Base-by-base conservation (phyloP, 2,329 filamentous ascomycete species). In the Aspergillus carbonarius region DNA sequence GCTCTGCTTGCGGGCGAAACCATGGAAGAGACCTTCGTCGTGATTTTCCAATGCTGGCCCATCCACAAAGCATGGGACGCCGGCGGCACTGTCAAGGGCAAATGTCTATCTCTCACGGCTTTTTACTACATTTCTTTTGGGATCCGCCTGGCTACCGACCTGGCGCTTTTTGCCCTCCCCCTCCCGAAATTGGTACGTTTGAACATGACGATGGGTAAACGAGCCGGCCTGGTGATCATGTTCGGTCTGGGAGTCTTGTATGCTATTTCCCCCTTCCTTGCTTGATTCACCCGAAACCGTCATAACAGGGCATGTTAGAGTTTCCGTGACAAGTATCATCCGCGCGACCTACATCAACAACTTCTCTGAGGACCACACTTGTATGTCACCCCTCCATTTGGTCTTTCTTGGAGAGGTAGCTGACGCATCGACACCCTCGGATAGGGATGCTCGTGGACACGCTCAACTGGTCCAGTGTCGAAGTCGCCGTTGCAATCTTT, bases 1-100 rank as follows among this genome's bases (percentile, higher is more conserved):
- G 54, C 23, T 17, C 50, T 66, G 5, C 30, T 89, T 80, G 66
- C 89, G 83, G 1, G 85, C 80, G 70, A 87, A 88, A 0, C 86
- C 83, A 70, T 89, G 88, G 4, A 91, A 83, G 1, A 92, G 87
- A n/a, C 89, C 88, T 37, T 89, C 85, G 68, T 93, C 88, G 12
- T 84, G 81, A 54, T 64, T 10, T 64, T 64, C 40, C 62, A 64
- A 44, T 64, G 62, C 46, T 56, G 48, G 4, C 62, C 62, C 4
- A 37, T 64, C 23, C 49, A 54, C 15, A 64, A 64, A 23, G 52
- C 58, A 12, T 58, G 60, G 54, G 52, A 62, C 47, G 32, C 55
- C 9, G 55, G 25, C 4, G 37, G n/a, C 17, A 32, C 10, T 8
- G 52, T 57, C 8, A 9, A 51, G 12, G 62, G 62, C 9, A 57